These are phyloP conservation scores for Xylona heveae DNA, from an alignment of 495 filamentous ascomycete genomes.

Conservation along the genomic window DNA sequence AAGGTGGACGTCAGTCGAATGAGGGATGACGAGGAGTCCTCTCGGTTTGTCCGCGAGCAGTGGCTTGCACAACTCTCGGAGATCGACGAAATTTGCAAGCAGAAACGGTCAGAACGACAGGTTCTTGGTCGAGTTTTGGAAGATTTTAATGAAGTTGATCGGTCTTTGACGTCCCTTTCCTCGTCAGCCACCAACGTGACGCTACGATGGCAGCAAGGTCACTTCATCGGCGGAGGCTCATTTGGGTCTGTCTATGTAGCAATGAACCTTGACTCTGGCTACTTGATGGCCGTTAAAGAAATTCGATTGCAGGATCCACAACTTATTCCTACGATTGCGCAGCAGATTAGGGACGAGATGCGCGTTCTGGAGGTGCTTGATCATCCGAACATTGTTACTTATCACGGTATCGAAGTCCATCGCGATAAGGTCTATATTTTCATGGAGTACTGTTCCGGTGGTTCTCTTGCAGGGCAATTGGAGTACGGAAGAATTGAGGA, in stretches of 20 bases:
- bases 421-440: conserved; percentile 98
- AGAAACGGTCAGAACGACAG: conserved; percentile 71
- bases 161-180: conserved; percentile 80
- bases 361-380: conserved; percentile 82
- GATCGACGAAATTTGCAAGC: conserved; percentile 57
- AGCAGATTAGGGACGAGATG: conserved; percentile 94
- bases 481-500: conserved; percentile 96
- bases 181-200: conserved; percentile 87
- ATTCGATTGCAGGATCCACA: conserved; percentile 94
- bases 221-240: conserved; percentile 89
- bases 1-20: conserved; percentile 55
- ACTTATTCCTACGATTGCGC: conserved; percentile 78
- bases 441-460: conserved; percentile 97
- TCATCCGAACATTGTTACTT: conserved; percentile 93
- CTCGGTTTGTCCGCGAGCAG: conserved; percentile 45
- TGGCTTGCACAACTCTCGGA: conserved; percentile 45
- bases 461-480: conserved; percentile 71
- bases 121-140: conserved; percentile 79
- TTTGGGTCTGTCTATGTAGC: conserved; percentile 95
- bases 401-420: conserved; percentile 95
- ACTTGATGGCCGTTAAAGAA: conserved; percentile 96
- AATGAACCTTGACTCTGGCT: conserved; percentile 88
- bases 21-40: conserved; percentile 69
- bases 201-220: conserved; percentile 91
- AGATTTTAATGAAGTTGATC: conserved; percentile 83